Conservation (phyloP, 129 eudicot species). For the Artemisia annua region DNA sequence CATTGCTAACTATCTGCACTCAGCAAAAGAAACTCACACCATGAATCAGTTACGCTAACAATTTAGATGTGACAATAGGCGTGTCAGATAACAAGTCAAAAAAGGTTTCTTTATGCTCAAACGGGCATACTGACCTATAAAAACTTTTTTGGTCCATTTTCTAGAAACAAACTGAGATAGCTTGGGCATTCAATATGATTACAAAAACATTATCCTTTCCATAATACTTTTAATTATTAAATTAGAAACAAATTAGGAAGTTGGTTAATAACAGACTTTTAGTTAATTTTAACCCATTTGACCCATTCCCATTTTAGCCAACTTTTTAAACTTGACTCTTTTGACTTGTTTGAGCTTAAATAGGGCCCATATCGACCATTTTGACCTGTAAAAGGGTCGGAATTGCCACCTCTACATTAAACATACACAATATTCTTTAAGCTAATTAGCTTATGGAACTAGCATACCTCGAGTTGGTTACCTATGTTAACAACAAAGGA, state of each 20-base stretch:
- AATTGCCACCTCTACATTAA: neutral
- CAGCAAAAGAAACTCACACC: constrained; percentile 5
- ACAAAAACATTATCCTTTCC: neutral
- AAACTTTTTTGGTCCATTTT: too few relatives aligned
- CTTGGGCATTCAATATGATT: neutral
- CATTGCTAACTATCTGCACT: constrained; percentile 61
- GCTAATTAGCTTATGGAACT: neutral
- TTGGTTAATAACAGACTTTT: neutral
- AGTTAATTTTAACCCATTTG: neutral
- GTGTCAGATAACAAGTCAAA: neutral
- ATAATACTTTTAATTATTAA: neutral
- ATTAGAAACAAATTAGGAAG: neutral
- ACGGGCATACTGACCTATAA: too few relatives aligned
- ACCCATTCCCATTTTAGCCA: neutral
- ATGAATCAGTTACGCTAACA: neutral
- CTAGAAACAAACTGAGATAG: neutral
- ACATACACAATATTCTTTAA: neutral
- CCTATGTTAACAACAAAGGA: constrained; percentile 60
- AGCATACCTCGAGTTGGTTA: constrained; percentile 50
- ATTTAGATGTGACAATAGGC: neutral
- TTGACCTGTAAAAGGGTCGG: too few relatives aligned
- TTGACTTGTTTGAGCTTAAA: too few relatives aligned
- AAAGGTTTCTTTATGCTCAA: neutral
- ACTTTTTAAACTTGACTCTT: neutral
- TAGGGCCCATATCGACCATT: too few relatives aligned